Conservation (phyloP, 1,284 basidiomycete genomes). For the Ustilago esculenta region DNA sequence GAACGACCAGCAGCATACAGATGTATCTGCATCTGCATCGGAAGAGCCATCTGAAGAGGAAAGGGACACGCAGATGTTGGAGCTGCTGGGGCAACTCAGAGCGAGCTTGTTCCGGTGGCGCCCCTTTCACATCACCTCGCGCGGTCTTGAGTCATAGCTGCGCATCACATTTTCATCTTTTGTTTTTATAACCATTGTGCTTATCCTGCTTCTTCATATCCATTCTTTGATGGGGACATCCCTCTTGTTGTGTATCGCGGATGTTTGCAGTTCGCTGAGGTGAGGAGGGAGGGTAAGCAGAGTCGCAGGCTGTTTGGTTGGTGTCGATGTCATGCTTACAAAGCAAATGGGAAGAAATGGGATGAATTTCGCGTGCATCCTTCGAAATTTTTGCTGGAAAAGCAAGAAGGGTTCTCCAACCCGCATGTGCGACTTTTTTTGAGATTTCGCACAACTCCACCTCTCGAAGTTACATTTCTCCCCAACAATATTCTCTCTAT, state of each 20-base stretch:
- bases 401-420: conserved; percentile 1
- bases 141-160: conserved; percentile 18
- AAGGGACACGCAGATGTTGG: conserved; percentile 20
- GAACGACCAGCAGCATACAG: not conserved
- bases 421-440: conserved; percentile 2
- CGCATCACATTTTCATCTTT: no score
- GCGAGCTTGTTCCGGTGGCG: conserved; percentile 39
- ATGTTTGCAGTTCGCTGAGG: no score
- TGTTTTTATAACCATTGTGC: no score
- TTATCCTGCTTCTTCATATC: no score
- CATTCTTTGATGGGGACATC: no score
- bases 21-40: not conserved
- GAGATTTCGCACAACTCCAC: conserved; percentile 3
- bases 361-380: conserved; percentile 7
- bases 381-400: conserved; percentile 17
- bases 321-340: conserved; percentile 17
- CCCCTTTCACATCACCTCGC: conserved; percentile 21
- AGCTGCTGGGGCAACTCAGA: conserved; percentile 23
- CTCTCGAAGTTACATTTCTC: no score
- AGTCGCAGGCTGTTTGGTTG: not conserved
- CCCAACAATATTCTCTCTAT: no score
- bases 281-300: no score
- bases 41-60: not conserved
- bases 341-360: not conserved
- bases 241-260: no score